Base-by-base conservation (phyloP, 768 basidiomycete species). In the Termitomyces sp. region DNA sequence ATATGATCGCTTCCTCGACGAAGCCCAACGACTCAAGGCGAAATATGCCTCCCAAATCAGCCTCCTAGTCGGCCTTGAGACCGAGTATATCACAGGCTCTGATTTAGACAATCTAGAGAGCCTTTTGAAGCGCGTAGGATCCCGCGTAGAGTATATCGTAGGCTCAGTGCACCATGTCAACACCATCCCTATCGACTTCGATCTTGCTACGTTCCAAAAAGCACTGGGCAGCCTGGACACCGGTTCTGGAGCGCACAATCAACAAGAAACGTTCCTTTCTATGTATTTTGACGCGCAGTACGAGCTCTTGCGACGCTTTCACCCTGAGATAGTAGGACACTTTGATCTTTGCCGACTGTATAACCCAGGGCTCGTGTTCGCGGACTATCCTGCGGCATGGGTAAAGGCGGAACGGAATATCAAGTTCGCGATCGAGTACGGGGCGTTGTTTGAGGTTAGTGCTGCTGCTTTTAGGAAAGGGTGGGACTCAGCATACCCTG, bases 91-190 rank as follows among this genome's bases (percentile, higher is more conserved):
- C 70, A 86, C 90, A 10, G 46, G 70, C 4, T 61, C 72, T 18
- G 93, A 95, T 71, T 76, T 93, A 22, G 75, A 80, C 58, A 68
- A 73, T 22, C 78, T 95, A 36, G 71, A 79, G 46, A 58, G 59
- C 3, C 75, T 91, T 20, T 76, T 96, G 34, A 58, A 71, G 36
- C 63, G 68, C 26, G 71, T 85, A 57, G 70, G 70, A 9, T 71
- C 72, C 36, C 73, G 76, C 49, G 82, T 98, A 59, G 87, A 98
- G 65, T 98, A 93, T 71, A 67, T 98, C 66, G 92, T 98, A 53
- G 96, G 97, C 26, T 92, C 90, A 34, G 77, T 99, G 7, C 97
- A 99, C 69, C 96, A 98, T 65, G 93, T 94, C 69, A 82, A 86
- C 67, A 79, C 74, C 22, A 81, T 90, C 41, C 93, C 95, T 8